Evolutionary conservation across 176 grass and related monocot genomes (phyloP).

Genomic region (Ensete ventricosum): DNA sequence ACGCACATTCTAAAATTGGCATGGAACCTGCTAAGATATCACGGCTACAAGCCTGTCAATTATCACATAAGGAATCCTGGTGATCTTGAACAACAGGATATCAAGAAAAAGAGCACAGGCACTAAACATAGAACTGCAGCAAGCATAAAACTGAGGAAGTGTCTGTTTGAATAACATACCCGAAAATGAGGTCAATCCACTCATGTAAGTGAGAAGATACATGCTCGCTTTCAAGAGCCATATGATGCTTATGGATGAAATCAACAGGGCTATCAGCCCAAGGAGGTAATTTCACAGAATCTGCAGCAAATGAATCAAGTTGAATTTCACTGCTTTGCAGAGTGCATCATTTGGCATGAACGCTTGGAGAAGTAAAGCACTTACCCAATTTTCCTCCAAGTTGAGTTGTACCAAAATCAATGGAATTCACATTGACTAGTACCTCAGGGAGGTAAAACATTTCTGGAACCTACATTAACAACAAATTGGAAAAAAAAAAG

Average conservation of each 20-base stretch:
- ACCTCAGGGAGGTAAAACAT: conserved; percentile 95
- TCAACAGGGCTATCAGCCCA: conserved; percentile 90
- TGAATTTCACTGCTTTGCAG: neutral
- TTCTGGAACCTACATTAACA: conserved; percentile 70
- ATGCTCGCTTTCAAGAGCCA: conserved; percentile 92
- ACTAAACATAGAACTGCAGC: neutral
- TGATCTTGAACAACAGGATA: neutral
- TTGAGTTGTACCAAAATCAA: conserved; percentile 92
- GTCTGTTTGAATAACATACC: conserved; percentile 34
- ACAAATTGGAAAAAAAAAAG: conserved; percentile 7
- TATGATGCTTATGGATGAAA: conserved; percentile 87
- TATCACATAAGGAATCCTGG: neutral
- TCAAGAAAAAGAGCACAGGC: neutral
- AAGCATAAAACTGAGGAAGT: neutral
- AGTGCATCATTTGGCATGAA: neutral
- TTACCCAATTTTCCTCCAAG: conserved; percentile 59
- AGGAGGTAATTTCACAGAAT: conserved; percentile 70
- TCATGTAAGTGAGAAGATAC: conserved; percentile 80
- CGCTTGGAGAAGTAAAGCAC: conserved; percentile 8
- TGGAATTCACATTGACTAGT: conserved; percentile 58
- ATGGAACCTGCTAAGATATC: neutral
- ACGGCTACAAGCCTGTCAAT: neutral
- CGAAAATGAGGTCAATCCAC: conserved; percentile 98
- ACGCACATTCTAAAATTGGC: neutral
- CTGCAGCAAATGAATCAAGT: conserved; percentile 32